A percentile compares a stretch with the other conserved stretches of the same genome.
phyloP scores from a whole-genome alignment of 2,329 filamentous ascomycete genomes.

The Nothophaeocryptopus gaeumannii region DNA sequence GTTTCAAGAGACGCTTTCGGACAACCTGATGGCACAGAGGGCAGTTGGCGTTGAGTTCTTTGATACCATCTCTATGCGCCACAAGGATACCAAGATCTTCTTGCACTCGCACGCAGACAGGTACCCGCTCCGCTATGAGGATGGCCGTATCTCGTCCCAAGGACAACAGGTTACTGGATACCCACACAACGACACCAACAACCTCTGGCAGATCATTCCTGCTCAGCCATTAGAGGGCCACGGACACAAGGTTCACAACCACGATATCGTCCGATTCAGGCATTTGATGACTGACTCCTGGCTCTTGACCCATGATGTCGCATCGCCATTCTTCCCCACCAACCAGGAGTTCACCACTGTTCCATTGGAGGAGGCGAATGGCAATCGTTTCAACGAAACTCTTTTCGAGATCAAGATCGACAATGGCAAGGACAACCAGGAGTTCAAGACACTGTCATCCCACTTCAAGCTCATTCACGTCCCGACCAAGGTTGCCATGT shows the following conservation, averaged over 20 bases:
- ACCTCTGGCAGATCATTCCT: slow-evolving; percentile 93
- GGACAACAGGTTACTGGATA: slow-evolving; percentile 97
- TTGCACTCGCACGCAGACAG: slow-evolving; percentile 87
- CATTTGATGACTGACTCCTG: slow-evolving; percentile 82
- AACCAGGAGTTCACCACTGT: slow-evolving; percentile 98
- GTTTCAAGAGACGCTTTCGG: slow-evolving; percentile 94
- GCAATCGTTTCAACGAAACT: slow-evolving; percentile 77
- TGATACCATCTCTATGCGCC: slow-evolving; percentile 79
- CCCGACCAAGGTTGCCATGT: slow-evolving; percentile 97
- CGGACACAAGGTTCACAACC: slow-evolving; percentile 70
- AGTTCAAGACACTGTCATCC: slow-evolving; percentile 85
- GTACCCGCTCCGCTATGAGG: slow-evolving; percentile 94
- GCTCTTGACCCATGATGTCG: slow-evolving; percentile 92
- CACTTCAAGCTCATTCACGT: slow-evolving; percentile 96
- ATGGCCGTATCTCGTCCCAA: slow-evolving; percentile 94
- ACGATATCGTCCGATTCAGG: slow-evolving; percentile 80
- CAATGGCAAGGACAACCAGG: slow-evolving; percentile 72
- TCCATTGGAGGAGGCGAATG: slow-evolving; percentile 66
- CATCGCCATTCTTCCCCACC: slow-evolving; percentile 91
- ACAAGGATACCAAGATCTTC: slow-evolving; percentile 97
- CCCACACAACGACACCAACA: slow-evolving; percentile 97
- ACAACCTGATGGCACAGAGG: slow-evolving; percentile 89
- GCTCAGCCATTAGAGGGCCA: slow-evolving; percentile 52
- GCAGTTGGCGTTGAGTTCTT: slow-evolving; percentile 85
- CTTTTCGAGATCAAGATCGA: slow-evolving; percentile 92